Evolutionary conservation across 345 rosid species (phyloP).

Genomic region (Bruguiera sexangula): DNA sequence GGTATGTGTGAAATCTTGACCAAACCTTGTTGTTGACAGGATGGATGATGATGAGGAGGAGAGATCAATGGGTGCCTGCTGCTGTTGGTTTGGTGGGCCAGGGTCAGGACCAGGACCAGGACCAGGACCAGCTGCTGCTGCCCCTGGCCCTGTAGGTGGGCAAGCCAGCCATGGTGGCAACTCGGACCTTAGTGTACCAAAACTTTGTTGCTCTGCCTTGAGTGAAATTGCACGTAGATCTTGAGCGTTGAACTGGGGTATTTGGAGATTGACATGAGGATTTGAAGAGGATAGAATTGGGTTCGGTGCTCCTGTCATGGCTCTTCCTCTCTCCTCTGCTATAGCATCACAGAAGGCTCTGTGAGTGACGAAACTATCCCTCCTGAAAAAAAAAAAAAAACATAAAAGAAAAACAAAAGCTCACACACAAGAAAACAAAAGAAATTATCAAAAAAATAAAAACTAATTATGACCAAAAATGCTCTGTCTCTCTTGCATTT

Average conservation of each 20-base stretch:
- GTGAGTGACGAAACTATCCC: constrained; percentile 91
- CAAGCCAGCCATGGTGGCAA: constrained; percentile 58
- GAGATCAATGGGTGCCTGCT: constrained; percentile 7
- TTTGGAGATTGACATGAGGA: constrained; percentile 9
- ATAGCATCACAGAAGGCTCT: constrained; percentile 97
- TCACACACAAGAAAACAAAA: constrained; percentile 27
- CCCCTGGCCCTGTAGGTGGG: constrained; percentile 16
- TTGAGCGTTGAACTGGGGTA: constrained; percentile 39
- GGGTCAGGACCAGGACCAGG: constrained; percentile 14
- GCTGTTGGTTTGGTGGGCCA: constrained; percentile 19
- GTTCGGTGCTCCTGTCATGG: constrained; percentile 27
- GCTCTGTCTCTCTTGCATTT: constrained; percentile 6
- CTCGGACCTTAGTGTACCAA: constrained; percentile 21
- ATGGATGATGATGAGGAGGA: constrained; percentile 27
- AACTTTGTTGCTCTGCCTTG: constrained; percentile 49
- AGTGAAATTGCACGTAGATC: constrained; percentile 37
- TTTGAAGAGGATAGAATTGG: constrained; percentile 17
- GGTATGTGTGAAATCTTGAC: constrained; percentile 13
- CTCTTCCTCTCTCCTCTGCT: constrained; percentile 58
- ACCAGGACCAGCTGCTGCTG: not conserved
- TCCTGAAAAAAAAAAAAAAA: constrained; percentile 42
- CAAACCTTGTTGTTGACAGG: constrained; percentile 21
- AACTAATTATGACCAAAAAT: constrained; percentile 12
- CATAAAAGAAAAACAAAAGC: constrained; percentile 1
- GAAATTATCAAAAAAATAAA: constrained; percentile 17